Evolutionary conservation across 768 basidiomycete species (phyloP).

Genomic region (Suillus subluteus): DNA sequence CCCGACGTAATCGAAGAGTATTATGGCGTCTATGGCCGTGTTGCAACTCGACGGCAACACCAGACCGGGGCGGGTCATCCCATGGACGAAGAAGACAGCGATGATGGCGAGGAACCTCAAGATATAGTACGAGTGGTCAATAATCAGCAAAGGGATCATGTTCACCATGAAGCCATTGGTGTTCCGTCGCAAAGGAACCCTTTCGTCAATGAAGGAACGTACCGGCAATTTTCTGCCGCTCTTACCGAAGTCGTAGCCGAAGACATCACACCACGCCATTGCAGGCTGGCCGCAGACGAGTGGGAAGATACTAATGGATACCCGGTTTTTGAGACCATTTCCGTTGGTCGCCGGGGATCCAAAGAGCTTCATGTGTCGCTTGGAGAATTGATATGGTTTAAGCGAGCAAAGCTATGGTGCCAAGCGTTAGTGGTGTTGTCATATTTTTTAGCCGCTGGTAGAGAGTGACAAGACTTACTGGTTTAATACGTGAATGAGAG

Average conservation of each 20-base stretch:
- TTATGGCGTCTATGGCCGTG: constrained; percentile 15
- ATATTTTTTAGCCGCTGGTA: not conserved
- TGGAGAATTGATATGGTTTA: constrained; percentile 16
- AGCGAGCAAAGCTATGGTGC: constrained; percentile 18
- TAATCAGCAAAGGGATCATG: constrained; percentile 9
- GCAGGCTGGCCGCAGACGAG: constrained; percentile 18
- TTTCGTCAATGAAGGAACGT: constrained; percentile 12
- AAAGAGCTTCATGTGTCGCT: not conserved
- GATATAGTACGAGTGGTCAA: not conserved
- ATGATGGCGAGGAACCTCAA: not conserved
- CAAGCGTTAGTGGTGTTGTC: constrained; percentile 13
- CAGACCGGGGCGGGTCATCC: constrained; percentile 14
- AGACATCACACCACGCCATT: constrained; percentile 14
- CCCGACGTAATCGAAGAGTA: constrained; percentile 22
- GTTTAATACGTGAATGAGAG: too few relatives aligned
- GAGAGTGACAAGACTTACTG: not conserved
- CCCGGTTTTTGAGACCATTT: constrained; percentile 17
- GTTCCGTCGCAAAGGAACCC: constrained; percentile 14
- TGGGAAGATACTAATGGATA: constrained; percentile 21
- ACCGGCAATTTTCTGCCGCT: constrained; percentile 6
- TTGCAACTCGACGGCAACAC: not conserved
- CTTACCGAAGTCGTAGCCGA: not conserved
- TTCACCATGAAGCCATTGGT: not conserved
- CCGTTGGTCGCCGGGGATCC: not conserved
- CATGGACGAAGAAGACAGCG: constrained; percentile 10